phyloP scores from a whole-genome alignment of 768 basidiomycete species.

The Collybiopsis luxurians region DNA sequence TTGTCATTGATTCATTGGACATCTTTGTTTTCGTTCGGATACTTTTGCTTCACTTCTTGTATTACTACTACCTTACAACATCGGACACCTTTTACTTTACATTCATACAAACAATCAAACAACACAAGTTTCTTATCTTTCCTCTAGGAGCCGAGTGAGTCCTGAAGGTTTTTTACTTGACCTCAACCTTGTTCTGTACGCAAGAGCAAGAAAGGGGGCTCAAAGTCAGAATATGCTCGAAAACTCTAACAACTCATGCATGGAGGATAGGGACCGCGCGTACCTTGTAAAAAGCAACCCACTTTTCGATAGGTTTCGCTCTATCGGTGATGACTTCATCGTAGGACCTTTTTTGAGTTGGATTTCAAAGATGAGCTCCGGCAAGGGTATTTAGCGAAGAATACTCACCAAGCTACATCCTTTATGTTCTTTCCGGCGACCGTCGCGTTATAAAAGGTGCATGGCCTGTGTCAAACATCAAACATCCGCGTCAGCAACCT shows the following conservation, averaged over 20 bases:
- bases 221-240: not conserved
- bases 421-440: slow-evolving; percentile 46
- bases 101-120: too few relatives aligned
- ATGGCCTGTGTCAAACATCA: not conserved
- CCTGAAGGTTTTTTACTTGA: too few relatives aligned
- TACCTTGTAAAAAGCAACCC: slow-evolving; percentile 81
- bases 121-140: too few relatives aligned
- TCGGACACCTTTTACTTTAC: too few relatives aligned
- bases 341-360: slow-evolving; percentile 70
- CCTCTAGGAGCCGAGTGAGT: too few relatives aligned
- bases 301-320: slow-evolving; percentile 60
- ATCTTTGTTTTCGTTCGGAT: too few relatives aligned
- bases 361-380: too few relatives aligned
- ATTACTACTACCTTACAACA: too few relatives aligned
- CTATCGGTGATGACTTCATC: slow-evolving; percentile 47
- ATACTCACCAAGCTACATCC: slow-evolving; percentile 65
- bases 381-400: too few relatives aligned
- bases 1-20: too few relatives aligned
- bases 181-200: slow-evolving; percentile 35
- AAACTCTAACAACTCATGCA: not conserved
- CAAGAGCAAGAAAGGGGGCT: not conserved
- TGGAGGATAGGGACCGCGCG: slow-evolving; percentile 7
- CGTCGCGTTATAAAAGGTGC: slow-evolving; percentile 57
- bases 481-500: too few relatives aligned
- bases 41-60: too few relatives aligned